Conservation (phyloP, 2,329 filamentous ascomycete species). For the Aspergillus ochraceus region DNA sequence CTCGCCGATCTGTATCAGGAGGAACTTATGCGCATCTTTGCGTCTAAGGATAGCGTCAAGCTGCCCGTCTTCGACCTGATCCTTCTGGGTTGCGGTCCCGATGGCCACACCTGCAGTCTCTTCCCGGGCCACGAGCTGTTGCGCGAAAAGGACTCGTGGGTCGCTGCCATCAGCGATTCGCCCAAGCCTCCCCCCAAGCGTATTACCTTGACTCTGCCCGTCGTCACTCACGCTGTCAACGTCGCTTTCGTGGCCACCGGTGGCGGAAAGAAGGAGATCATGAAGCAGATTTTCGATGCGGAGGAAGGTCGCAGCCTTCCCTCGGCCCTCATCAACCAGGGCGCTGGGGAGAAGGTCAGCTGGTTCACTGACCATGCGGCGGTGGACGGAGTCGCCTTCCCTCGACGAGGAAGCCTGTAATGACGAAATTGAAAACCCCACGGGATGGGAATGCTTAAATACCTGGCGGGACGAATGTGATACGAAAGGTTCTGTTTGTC, state of each 20-base stretch:
- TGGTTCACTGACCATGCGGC: conserved; percentile 93
- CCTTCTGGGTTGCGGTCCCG: conserved; percentile 88
- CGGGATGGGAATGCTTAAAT: neutral
- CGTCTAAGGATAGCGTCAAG: conserved; percentile 88
- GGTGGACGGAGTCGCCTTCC: conserved; percentile 80
- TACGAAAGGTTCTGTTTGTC: neutral
- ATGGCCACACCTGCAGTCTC: conserved; percentile 94
- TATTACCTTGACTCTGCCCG: conserved; percentile 89
- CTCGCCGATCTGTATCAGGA: conserved; percentile 93
- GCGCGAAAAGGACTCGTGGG: conserved; percentile 86
- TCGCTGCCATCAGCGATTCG: conserved; percentile 85
- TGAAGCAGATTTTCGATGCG: conserved; percentile 87
- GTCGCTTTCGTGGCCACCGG: conserved; percentile 93
- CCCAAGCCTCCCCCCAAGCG: conserved; percentile 90
- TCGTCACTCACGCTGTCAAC: conserved; percentile 81
- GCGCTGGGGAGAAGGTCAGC: conserved; percentile 79
- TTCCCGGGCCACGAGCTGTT: conserved; percentile 89
- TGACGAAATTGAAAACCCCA: neutral
- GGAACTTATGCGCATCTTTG: conserved; percentile 79
- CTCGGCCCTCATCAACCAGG: conserved; percentile 83
- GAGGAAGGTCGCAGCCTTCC: conserved; percentile 73
- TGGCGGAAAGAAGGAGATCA: conserved; percentile 81
- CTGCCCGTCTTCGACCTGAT: conserved; percentile 93
- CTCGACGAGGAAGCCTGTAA: conserved; percentile 68
- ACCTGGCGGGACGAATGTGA: neutral